phyloP scores from a whole-genome alignment of 148 eudicot species.

The Camellia japonica region DNA sequence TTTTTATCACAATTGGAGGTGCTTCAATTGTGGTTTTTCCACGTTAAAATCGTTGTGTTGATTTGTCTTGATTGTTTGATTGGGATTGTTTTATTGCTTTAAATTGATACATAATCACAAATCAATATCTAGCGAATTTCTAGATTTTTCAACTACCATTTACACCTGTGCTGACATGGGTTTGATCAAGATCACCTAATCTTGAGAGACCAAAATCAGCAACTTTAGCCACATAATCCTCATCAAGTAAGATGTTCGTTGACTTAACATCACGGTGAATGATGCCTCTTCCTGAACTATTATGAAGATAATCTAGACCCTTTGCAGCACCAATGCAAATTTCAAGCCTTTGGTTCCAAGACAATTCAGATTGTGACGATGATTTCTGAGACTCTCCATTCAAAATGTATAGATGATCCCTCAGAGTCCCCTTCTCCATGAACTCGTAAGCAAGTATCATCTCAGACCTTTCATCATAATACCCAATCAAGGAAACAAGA shows the following conservation, averaged over 20 bases:
- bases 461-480: conserved; percentile 47
- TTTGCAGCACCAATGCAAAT: conserved; percentile 52
- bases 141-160: too few species aligned
- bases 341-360: conserved; percentile 55
- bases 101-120: too few species aligned
- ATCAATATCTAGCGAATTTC: too few species aligned
- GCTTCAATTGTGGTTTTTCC: too few species aligned
- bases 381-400: background rate
- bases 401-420: conserved; percentile 36
- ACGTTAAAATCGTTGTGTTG: too few species aligned
- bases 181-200: conserved; percentile 34
- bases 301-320: conserved; percentile 55
- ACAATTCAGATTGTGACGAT: conserved; percentile 6
- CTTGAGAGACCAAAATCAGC: conserved; percentile 58
- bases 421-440: conserved; percentile 59
- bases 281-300: conserved; percentile 41
- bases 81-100: too few species aligned
- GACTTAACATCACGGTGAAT: conserved; percentile 70
- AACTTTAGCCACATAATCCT: conserved; percentile 51
- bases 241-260: conserved; percentile 56
- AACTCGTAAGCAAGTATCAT: conserved; percentile 66
- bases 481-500: conserved; percentile 55
- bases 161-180: conserved; percentile 37
- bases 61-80: too few species aligned
- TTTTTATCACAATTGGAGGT: too few species aligned